phyloP scores from a whole-genome alignment of 805 yeast species.

The Cyberlindnera bimundalis region DNA sequence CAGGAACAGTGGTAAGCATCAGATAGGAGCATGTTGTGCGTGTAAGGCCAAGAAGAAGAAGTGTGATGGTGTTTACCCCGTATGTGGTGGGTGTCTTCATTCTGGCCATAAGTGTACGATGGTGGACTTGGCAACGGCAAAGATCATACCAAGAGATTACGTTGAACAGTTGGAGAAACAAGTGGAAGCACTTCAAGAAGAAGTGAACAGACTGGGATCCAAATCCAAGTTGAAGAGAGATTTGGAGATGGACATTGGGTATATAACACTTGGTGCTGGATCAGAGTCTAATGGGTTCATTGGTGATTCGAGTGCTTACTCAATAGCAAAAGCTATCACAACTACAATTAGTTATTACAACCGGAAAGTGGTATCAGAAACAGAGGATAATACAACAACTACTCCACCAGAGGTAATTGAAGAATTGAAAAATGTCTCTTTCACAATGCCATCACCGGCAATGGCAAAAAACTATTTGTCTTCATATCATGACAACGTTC shows the following conservation, averaged over 20 bases:
- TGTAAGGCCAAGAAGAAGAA: slow-evolving; percentile 47
- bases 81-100: slow-evolving; percentile 40
- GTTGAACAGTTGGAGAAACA: slow-evolving; percentile 41
- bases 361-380: not conserved
- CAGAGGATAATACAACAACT: not conserved
- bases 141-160: slow-evolving; percentile 46
- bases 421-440: slow-evolving; percentile 15
- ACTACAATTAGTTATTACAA: slow-evolving; percentile 24
- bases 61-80: slow-evolving; percentile 51
- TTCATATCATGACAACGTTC: slow-evolving; percentile 31
- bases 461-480: slow-evolving; percentile 19
- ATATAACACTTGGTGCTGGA: slow-evolving; percentile 30
- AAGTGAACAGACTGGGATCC: not conserved
- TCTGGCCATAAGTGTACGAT: slow-evolving; percentile 43
- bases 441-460: slow-evolving; percentile 22
- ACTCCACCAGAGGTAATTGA: slow-evolving; percentile 9
- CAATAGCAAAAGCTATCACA: slow-evolving; percentile 31
- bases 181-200: slow-evolving; percentile 7
- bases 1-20: slow-evolving; percentile 28
- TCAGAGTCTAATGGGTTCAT: slow-evolving; percentile 28
- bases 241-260: slow-evolving; percentile 30
- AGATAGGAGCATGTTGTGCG: slow-evolving; percentile 47
- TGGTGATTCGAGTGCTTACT: slow-evolving; percentile 32
- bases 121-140: slow-evolving; percentile 44
- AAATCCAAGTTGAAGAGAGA: not conserved